Evolutionary conservation across 2,329 filamentous ascomycete species (phyloP).

Genomic region (Aspergillus costaricaensis): DNA sequence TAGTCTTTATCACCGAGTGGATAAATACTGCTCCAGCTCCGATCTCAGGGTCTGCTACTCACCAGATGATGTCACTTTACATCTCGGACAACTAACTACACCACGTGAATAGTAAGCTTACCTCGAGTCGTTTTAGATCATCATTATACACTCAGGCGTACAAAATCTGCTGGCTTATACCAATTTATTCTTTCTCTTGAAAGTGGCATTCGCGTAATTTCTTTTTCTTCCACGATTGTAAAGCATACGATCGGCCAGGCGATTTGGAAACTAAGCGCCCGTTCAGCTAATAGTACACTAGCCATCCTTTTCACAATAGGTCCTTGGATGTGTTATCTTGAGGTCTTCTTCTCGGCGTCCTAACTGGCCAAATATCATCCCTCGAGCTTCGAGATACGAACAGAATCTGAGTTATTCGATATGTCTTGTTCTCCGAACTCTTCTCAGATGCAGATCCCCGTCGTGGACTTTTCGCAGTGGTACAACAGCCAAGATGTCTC

Average conservation of each 20-base stretch:
- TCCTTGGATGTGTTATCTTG: neutral
- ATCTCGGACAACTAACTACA: neutral
- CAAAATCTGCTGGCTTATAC: neutral
- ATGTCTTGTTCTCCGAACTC: neutral
- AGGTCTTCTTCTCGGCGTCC: neutral
- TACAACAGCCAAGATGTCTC: conserved; percentile 27
- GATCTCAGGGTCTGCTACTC: neutral
- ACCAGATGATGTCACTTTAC: conserved; percentile 2
- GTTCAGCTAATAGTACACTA: neutral
- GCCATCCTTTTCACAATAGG: neutral
- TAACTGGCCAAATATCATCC: neutral
- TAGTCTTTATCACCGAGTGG: neutral
- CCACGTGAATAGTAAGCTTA: neutral
- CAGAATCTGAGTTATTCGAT: neutral
- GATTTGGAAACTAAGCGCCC: neutral
- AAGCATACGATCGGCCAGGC: neutral
- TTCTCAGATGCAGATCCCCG: conserved; percentile 34
- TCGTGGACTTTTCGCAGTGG: conserved; percentile 45
- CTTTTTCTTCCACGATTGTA: neutral
- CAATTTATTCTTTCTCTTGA: neutral
- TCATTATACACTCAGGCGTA: neutral
- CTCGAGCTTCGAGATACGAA: neutral
- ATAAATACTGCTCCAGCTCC: conserved; percentile 5
- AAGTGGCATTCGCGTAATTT: neutral
- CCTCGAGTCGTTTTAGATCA: neutral